Conservation (phyloP, 768 basidiomycete species). For the Russula foetens region DNA sequence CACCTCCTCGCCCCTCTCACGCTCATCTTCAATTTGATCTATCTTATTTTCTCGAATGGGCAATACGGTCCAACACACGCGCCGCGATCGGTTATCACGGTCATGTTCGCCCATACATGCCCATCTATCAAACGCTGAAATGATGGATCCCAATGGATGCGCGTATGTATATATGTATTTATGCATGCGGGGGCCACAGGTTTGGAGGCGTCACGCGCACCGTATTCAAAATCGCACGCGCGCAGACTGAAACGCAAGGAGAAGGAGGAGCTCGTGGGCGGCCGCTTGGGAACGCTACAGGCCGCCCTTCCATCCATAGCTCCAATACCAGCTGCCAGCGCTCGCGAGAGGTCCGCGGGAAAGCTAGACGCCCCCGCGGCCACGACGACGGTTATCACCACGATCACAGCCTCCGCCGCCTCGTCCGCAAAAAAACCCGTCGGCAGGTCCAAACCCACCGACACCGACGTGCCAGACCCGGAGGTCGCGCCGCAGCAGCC, state of each 20-base stretch:
- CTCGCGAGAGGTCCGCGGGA: slow-evolving; percentile 6
- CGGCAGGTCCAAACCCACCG: neutral
- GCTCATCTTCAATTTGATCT: neutral
- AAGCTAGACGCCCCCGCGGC: slow-evolving; percentile 3
- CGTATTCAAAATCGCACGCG: slow-evolving; percentile 65
- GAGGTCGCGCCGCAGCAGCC: neutral
- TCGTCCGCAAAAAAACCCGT: neutral
- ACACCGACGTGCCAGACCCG: neutral
- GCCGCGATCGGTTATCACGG: neutral
- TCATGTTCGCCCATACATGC: no score
- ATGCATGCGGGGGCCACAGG: slow-evolving; percentile 28
- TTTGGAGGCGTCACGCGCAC: slow-evolving; percentile 40
- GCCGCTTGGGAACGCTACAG: slow-evolving; percentile 30
- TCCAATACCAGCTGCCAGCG: neutral
- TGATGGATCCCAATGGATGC: neutral
- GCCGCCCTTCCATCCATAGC: slow-evolving; percentile 45
- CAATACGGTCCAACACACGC: neutral
- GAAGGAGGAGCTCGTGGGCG: slow-evolving; percentile 34
- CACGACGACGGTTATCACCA: neutral
- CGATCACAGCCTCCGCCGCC: neutral
- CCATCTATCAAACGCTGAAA: neutral
- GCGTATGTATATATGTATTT: neutral
- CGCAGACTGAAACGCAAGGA: slow-evolving; percentile 65
- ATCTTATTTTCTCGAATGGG: neutral
- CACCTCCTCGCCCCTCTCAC: no score